A percentile compares a stretch with the other conserved stretches of the same genome.
These are phyloP conservation scores for Kluyveromyces aestuarii DNA, from an alignment of 805 yeast species.

Conservation along the genomic window DNA sequence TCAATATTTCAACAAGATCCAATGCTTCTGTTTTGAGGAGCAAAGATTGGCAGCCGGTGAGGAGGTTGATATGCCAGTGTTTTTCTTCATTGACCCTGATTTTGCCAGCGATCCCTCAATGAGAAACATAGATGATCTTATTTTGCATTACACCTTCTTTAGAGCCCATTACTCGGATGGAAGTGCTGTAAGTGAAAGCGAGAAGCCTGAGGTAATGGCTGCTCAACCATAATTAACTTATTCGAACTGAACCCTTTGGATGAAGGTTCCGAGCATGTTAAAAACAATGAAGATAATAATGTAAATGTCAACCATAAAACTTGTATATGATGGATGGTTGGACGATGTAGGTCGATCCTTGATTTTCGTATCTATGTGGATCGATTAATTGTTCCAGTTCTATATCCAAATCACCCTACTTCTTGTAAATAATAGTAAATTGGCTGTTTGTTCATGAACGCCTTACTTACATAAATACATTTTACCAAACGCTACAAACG, in stretches of 20 bases:
- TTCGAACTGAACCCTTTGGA: neutral
- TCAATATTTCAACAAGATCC: conserved; percentile 92
- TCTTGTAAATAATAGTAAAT: neutral
- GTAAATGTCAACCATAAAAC: too few species aligned
- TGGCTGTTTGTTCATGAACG: neutral
- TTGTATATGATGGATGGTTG: too few species aligned
- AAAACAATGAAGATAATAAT: too few species aligned
- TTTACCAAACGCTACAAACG: neutral
- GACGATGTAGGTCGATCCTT: neutral
- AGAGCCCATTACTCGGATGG: conserved; percentile 41
- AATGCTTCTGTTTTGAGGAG: conserved; percentile 97
- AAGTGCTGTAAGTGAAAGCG: conserved; percentile 24
- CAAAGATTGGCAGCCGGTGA: conserved; percentile 91
- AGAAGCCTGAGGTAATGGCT: neutral
- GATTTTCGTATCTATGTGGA: neutral
- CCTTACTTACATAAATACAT: neutral
- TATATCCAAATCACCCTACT: neutral
- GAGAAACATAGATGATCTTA: conserved; percentile 84
- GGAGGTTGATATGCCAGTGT: conserved; percentile 98
- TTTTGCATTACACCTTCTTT: conserved; percentile 88
- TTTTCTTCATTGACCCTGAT: conserved; percentile 94
- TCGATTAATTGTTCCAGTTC: neutral
- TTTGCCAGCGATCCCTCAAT: conserved; percentile 87
- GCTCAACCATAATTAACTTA: neutral
- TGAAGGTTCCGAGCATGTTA: too few species aligned